These are phyloP conservation scores for Xylariomycetidae sp. DNA, from an alignment of 2,329 filamentous ascomycete species.

Conservation along the genomic window DNA sequence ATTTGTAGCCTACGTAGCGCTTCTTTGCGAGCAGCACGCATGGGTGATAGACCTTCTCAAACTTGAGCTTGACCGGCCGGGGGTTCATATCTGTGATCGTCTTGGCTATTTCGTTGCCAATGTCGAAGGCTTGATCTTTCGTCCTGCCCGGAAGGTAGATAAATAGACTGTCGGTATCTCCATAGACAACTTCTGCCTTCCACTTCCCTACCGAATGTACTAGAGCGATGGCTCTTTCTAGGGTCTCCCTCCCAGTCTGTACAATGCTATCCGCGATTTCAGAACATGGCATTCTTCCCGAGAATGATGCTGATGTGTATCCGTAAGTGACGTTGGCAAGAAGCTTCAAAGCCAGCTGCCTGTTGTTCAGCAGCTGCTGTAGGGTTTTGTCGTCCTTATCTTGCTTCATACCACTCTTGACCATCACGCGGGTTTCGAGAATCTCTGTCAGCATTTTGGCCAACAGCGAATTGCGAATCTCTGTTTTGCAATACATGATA, in stretches of 20 bases:
- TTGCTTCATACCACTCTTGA: conserved; percentile 93
- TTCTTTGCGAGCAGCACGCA: conserved; percentile 95
- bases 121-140: conserved; percentile 81
- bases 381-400: conserved; percentile 84
- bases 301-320: conserved; percentile 95
- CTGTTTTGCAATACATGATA: conserved; percentile 86
- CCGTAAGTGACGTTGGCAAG: conserved; percentile 99
- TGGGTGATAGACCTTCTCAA: conserved; percentile 97
- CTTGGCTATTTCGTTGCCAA: conserved; percentile 87
- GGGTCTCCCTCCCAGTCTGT: conserved; percentile 87
- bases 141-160: conserved; percentile 84
- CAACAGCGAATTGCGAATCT: conserved; percentile 82
- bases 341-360: conserved; percentile 89
- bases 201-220: conserved; percentile 86
- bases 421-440: conserved; percentile 93
- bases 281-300: conserved; percentile 93
- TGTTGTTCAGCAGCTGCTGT: conserved; percentile 85
- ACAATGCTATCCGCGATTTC: conserved; percentile 99
- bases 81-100: conserved; percentile 88
- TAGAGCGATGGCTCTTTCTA: conserved; percentile 87
- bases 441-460: conserved; percentile 98
- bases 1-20: conserved; percentile 96
- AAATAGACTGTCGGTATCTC: conserved; percentile 94
- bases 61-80: conserved; percentile 88
- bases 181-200: conserved; percentile 96